Evolutionary conservation across 495 filamentous ascomycete species (phyloP).

Genomic region (Podospora tetraspora): DNA sequence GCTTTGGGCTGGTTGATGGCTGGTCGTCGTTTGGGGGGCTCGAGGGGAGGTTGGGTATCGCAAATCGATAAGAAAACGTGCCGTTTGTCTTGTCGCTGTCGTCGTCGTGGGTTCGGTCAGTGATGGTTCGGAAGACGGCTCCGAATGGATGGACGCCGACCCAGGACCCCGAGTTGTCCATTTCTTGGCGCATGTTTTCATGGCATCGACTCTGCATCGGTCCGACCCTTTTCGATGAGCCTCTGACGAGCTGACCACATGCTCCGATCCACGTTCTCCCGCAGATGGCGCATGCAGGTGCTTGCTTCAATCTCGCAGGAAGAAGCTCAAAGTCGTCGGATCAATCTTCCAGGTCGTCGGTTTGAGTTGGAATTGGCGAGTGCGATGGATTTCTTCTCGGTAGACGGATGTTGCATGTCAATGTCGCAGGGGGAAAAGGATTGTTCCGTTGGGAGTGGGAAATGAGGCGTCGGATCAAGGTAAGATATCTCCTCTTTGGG

Average conservation of each 20-base stretch:
- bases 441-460: not conserved
- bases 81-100: not conserved
- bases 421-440: not conserved
- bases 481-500: not conserved
- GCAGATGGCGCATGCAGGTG: not conserved
- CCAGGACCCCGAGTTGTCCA: not conserved
- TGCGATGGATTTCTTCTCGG: not conserved
- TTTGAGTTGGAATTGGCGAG: not conserved
- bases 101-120: not conserved
- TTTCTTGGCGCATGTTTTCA: not conserved
- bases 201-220: not conserved
- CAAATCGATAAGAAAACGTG: slow-evolving; percentile 4
- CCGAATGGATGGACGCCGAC: not conserved
- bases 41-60: slow-evolving; percentile 2
- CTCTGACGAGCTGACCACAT: not conserved
- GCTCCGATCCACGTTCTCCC: not conserved
- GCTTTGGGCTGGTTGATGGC: not conserved
- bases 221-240: not conserved
- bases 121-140: not conserved
- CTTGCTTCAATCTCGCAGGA: not conserved
- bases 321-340: not conserved
- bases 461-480: not conserved
- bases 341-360: not conserved
- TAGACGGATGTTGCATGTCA: not conserved
- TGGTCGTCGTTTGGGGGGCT: not conserved